Base-by-base conservation (phyloP, 495 filamentous ascomycete genomes). In the Daldinia concentrica region DNA sequence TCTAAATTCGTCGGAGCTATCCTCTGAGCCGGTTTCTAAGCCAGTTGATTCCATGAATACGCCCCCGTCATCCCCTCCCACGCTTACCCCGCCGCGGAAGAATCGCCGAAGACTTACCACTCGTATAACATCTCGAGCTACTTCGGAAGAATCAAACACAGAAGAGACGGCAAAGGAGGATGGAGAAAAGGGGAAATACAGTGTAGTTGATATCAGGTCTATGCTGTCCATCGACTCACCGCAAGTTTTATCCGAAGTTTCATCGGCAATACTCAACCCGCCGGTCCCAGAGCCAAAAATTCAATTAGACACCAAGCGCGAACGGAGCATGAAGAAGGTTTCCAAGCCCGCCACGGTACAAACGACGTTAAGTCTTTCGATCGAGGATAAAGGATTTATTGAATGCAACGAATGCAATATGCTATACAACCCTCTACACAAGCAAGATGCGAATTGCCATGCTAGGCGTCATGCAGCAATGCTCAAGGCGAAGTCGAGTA, bases 391-490 rank as follows among this genome's bases (percentile, higher is more conserved):
- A 1, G 78, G 76, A 0, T 84, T 85, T 55, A 79, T 76, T 0
- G 75, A 84, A 43, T 85, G 83, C 59, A 81, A 79, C 37, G 78
- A 80, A 27, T 85, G 83, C 66, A 75, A 79, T 8, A 79, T 84
- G 50, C 58, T 85, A 17, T 85, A 84, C 64, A 85, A 85, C 41
- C 81, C 80, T 2, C 71, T 83, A 41, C 81, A 85, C 58, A 76
- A 81, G 37, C 77, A 82, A 48, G 83, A 85, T 59, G 76, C 80
- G 29, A 80, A 79, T 56, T 79, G 75, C 39, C 83, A 85, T 66
- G 79, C 76, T 36, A 77, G 71, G 51, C 76, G 75, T 19, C 83
- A 85, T 57, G 71, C 76, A n/a, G 71, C 73, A 2, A 57, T 76
- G 30, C 59, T 63, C 5, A 74, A 61, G 43, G 71, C 55, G 43